Evolutionary conservation across 2,329 filamentous ascomycete species (phyloP).

Genomic region (Botrytis pseudocinerea): DNA sequence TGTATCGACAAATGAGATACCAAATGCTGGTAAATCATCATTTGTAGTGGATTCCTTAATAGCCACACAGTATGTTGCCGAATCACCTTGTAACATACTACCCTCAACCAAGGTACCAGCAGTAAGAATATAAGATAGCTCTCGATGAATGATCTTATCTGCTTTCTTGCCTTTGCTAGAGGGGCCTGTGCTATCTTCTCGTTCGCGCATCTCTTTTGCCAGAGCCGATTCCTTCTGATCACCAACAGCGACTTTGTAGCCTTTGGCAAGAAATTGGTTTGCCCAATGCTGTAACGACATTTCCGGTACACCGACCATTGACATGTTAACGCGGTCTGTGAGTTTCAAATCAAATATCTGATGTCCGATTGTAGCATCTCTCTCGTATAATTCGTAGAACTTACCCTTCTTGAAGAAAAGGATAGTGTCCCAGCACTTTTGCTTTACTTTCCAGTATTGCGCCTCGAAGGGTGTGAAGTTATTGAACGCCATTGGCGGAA

Average conservation of each 20-base stretch:
- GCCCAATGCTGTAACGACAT: slow-evolving; percentile 96
- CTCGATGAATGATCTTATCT: slow-evolving; percentile 90
- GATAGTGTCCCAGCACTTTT: slow-evolving; percentile 94
- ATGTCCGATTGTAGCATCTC: slow-evolving; percentile 93
- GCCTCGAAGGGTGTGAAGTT: slow-evolving; percentile 94
- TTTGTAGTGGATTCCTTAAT: slow-evolving; percentile 75
- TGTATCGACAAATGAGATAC: slow-evolving; percentile 91
- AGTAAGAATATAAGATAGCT: slow-evolving; percentile 88
- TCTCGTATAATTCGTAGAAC: slow-evolving; percentile 98
- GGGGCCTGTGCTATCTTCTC: slow-evolving; percentile 51
- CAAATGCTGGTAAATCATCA: slow-evolving; percentile 79
- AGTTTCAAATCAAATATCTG: slow-evolving; percentile 97
- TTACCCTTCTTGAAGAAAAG: slow-evolving; percentile 99
- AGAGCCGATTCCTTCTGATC: slow-evolving; percentile 96
- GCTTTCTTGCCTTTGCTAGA: slow-evolving; percentile 43
- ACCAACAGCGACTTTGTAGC: slow-evolving; percentile 93
- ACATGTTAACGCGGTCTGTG: slow-evolving; percentile 98
- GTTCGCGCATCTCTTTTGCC: slow-evolving; percentile 99
- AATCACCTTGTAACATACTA: slow-evolving; percentile 96
- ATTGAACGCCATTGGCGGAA: slow-evolving; percentile 76
- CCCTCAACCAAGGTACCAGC: slow-evolving; percentile 92
- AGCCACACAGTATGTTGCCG: slow-evolving; percentile 93
- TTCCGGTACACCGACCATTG: slow-evolving; percentile 98
- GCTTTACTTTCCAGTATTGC: slow-evolving; percentile 99
- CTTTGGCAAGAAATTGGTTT: slow-evolving; percentile 97